Base-by-base conservation (phyloP, 2,329 filamentous ascomycete species). In the Dichotomopilus funicola region DNA sequence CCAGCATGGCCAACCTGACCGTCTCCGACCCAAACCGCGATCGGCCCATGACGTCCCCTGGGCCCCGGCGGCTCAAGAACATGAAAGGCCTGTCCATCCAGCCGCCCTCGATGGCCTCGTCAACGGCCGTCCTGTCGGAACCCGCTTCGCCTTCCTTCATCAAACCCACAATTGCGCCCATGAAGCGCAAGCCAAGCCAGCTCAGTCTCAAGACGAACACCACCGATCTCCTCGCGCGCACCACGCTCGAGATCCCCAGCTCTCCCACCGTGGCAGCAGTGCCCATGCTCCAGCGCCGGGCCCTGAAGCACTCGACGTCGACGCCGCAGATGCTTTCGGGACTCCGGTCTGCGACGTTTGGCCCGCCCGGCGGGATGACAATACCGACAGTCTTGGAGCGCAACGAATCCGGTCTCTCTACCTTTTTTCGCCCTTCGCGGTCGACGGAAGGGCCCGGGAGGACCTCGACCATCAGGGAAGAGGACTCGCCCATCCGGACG, bases 31-130 rank as follows among this genome's bases (percentile, higher is more conserved):
- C 72, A 41, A 68, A 67, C n/a, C 66, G 75, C 34, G 75, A 75
- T 59, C 75, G 83, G 38, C 83, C 83, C 12, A 83, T 84, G 79
- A 86, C 83, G 19, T 86, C 83, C 27, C 84, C 86, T 6, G 83
- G 83, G 3, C 85, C 85, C 0, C 79, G 87, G 64, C 86, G 87
- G 65, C 79, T 81, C n/a, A 85, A 88, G 56, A 94, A 94, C 66
- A 86, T 91, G 72, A 94, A 94, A 72, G 88, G 88, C 41, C 77
- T 94, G 4, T 91, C 87, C 1, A 88, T 94, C 46, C 88, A 91
- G 65, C 83, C 78, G 52, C 86, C 75, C 0, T 75, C 79, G 48
- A 72, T 73, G 40, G 71, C 76, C 62, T 71, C 76, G 8, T 72
- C 75, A 0, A 27, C 19, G 19, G 19, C 19, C 19, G 71, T 81